phyloP scores from a whole-genome alignment of 225 moss, liverwort and hornwort genomes.

The Ulota crispa region DNA sequence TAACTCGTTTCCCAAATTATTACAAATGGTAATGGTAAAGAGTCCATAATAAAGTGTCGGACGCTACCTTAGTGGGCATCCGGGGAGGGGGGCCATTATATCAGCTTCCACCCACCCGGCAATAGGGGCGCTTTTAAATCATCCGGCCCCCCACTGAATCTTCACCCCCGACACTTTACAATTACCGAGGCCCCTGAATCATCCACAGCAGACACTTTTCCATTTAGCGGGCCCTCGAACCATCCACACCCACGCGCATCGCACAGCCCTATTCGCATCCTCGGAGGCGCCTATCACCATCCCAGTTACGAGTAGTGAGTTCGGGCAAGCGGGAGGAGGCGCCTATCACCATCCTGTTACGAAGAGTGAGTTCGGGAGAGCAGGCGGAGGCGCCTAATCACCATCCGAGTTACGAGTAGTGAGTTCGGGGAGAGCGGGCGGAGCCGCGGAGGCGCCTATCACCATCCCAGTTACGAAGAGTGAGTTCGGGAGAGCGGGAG shows the following conservation, averaged over 20 bases:
- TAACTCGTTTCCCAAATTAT: too few relatives aligned
- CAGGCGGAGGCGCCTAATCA: not conserved
- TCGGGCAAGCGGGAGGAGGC: not conserved
- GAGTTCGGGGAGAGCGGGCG: constrained; percentile 1
- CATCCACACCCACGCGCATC: not conserved
- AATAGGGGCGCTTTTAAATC: not conserved
- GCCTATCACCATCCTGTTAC: not conserved
- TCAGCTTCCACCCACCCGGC: not conserved
- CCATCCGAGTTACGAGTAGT: constrained; percentile 23
- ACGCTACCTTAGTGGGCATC: too few relatives aligned
- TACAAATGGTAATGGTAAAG: too few relatives aligned
- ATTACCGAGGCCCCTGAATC: constrained; percentile 11
- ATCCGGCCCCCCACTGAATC: not conserved
- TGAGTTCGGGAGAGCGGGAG: not conserved
- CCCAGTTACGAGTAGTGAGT: constrained; percentile 15
- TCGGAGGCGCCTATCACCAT: not conserved
- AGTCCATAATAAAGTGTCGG: too few relatives aligned
- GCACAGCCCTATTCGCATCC: not conserved
- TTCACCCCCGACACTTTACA: not conserved
- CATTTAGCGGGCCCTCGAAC: not conserved
- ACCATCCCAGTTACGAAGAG: constrained; percentile 1
- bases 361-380: constrained; percentile 16
- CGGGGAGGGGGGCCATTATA: too few relatives aligned
- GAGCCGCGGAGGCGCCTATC: too few relatives aligned
- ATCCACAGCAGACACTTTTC: not conserved